Base-by-base conservation (phyloP, 495 filamentous ascomycete species). In the Penicillium soppii region DNA sequence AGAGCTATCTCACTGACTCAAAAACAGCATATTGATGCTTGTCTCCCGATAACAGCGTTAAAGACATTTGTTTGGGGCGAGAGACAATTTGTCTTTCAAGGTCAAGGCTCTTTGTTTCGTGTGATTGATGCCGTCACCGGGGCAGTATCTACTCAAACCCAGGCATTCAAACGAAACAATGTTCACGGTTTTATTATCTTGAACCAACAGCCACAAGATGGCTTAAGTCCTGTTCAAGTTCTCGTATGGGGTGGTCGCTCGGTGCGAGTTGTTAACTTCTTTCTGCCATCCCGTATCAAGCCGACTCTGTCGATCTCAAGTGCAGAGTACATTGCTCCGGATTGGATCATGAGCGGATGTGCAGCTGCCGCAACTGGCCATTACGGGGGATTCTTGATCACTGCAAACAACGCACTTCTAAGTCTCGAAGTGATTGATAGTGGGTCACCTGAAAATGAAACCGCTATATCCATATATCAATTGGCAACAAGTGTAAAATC, bases 321-420 rank as follows among this genome's bases (percentile, higher is more conserved):
- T 52, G 57, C 67, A 7, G 74, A 77, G 35, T 69, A 63, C 47
- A 59, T 53, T 21, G 80, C 80, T 10, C 73, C 82, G 4, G 92
- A 97, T 63, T 96, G 92, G 92, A 86, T 96, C 44, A 77, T 95
- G 52, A 84, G 90, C 61, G 85, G 82, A n/a, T 76, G 81, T 23
- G 64, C 68, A 17, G 61, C 70, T 38, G 39, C 47, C 17, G 35
- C 55, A 26, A 53, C 59, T 37, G 53, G 47, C 30, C 43, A 42
- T 15, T 41, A 53, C 15, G 53, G 52, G 37, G 59, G 57, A 12
- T 75, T 67, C 49, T 62, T 92, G 8, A 73, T 96, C 27, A 95
- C 92, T 0, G 90, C 92, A 4, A 94, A 97, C 64, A 96, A 97
- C 74, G 83, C 86, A 3, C 61, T 87, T 5, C 67, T 88, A 13